Base-by-base conservation (phyloP, 371 early-diverging fungal genomes). In the Mucor irregularis region DNA sequence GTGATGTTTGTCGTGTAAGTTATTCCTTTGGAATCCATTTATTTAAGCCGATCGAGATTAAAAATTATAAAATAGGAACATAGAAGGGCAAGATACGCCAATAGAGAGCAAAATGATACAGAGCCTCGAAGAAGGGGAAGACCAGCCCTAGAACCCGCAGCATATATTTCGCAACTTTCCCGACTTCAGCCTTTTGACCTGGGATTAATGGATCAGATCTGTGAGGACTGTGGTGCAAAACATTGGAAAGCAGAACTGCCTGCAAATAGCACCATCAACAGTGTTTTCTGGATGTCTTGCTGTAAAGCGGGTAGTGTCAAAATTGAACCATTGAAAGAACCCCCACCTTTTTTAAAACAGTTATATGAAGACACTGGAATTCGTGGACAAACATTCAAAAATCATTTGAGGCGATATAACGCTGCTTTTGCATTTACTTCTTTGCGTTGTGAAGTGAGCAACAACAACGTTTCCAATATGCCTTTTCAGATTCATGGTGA, bases 401-500 rank as follows among this genome's bases (percentile, higher is more conserved):
- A 28, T 1, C 14, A 51, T 16, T 3, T 39, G 3, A 2, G 51
- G 8, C 8, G 19, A 29, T 51, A 51, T 17, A 39, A 39, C 21
- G 24, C 40, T 17, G 17, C 39, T 8, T 51, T 51, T 39, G 40
- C 40, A 3, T 51, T 51, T 13, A 51, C 51, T n/a, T 51, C 28
- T n/a, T 17, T 51, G 17, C n/a, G 29, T 9, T 14, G 8, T 29
- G 19, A 39, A 30, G 16, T 11, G 10, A n/a, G n/a, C n/a, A n/a
- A n/a, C n/a, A n/a, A n/a, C 1, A 25, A 2, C 6, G 3, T 25
- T 1, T 6, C 2, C 47, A 30, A 46, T 31, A 28, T 46, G 47
- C 33, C 34, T 14, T 49, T 39, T 19, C 51, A 39, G 39, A 11
- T 51, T n/a, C 40, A 51, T 51, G 51, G 51, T 13, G 16, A 51